Evolutionary conservation across 2,329 filamentous ascomycete species (phyloP).

Genomic region (Botryosphaeria dothidea): DNA sequence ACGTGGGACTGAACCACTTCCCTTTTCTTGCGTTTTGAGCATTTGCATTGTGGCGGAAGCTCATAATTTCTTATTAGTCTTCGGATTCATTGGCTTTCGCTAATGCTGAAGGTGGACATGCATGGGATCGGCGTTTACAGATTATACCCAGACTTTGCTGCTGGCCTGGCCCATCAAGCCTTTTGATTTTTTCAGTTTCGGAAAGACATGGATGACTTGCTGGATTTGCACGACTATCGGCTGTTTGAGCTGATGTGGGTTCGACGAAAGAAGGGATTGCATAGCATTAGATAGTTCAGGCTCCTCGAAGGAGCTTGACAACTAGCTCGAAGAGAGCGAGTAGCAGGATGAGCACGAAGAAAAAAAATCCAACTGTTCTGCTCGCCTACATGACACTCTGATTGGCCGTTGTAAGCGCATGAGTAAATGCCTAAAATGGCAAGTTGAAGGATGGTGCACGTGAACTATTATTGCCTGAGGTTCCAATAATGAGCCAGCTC

Average conservation of each 20-base stretch:
- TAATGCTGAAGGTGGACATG: conserved; percentile 11
- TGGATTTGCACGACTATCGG: background rate
- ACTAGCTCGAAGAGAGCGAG: background rate
- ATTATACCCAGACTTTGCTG: conserved; percentile 16
- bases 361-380: background rate
- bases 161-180: conserved; percentile 8
- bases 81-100: background rate
- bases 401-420: background rate
- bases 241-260: background rate
- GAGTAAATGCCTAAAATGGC: background rate
- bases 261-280: background rate
- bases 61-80: background rate
- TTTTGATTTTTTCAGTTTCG: background rate
- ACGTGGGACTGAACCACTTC: background rate
- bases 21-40: conserved; percentile 4
- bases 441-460: background rate
- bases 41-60: conserved; percentile 7
- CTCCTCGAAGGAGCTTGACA: background rate
- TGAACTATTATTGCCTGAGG: background rate
- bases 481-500: background rate
- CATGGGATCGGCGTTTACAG: conserved; percentile 14
- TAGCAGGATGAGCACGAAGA: background rate
- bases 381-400: background rate
- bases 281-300: background rate
- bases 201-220: background rate